phyloP scores from a whole-genome alignment of 2,329 filamentous ascomycete genomes.

The Botrytis deweyae region DNA sequence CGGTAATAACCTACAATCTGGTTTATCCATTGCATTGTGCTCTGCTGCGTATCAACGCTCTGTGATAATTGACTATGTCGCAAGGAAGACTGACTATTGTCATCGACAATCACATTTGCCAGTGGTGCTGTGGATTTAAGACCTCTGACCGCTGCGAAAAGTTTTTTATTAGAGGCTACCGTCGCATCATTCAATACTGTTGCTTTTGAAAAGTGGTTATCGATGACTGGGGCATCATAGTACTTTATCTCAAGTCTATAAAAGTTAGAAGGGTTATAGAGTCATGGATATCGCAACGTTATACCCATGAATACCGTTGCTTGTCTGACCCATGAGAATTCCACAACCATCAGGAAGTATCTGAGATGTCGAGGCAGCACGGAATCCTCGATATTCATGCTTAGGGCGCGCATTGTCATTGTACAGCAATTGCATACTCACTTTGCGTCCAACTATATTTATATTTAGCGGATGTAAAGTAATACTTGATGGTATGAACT shows the following conservation, averaged over 20 bases:
- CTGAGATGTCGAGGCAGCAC: slow-evolving; percentile 23
- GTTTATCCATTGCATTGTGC: slow-evolving; percentile 17
- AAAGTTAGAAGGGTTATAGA: neutral
- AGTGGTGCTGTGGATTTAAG: neutral
- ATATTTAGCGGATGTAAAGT: neutral
- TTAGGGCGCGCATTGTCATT: slow-evolving; percentile 25
- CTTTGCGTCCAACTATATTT: slow-evolving; percentile 15
- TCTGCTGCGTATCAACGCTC: neutral
- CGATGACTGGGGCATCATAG: neutral
- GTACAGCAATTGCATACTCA: slow-evolving; percentile 29
- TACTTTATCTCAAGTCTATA: slow-evolving; percentile 4
- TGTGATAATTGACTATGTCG: neutral
- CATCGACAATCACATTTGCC: neutral
- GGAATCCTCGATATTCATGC: slow-evolving; percentile 30
- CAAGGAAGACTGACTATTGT: neutral
- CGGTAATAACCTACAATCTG: neutral
- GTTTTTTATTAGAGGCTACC: neutral
- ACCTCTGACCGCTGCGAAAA: neutral
- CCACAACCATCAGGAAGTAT: slow-evolving; percentile 22
- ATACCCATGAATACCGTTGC: slow-evolving; percentile 12
- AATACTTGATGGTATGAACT: neutral
- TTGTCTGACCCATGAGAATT: neutral
- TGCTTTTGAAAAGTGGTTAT: neutral
- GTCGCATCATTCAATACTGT: neutral
- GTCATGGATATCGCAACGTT: neutral